phyloP scores from a whole-genome alignment of 352 stramenopile species.

The Phytophthora brassicae region DNA sequence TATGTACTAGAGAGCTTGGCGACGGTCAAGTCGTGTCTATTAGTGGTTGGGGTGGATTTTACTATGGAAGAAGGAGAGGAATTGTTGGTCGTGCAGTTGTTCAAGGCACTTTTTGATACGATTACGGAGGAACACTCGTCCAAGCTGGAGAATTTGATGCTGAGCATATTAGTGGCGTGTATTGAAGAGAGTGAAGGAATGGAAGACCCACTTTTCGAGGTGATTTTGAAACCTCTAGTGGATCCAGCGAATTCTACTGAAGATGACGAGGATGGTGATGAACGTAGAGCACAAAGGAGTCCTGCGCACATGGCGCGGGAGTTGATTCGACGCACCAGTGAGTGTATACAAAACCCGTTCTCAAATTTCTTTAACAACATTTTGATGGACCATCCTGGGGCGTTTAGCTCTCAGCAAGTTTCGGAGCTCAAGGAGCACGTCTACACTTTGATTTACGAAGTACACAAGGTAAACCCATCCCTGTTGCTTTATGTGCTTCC shows the following conservation, averaged over 20 bases:
- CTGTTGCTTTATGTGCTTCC: constrained; percentile 81
- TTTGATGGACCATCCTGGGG: constrained; percentile 52
- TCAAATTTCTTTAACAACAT: constrained; percentile 85
- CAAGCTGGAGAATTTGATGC: constrained; percentile 78
- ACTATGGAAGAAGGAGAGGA: constrained; percentile 41
- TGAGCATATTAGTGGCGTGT: constrained; percentile 69
- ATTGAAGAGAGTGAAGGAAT: constrained; percentile 73
- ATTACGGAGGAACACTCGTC: constrained; percentile 58
- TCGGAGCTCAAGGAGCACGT: constrained; percentile 81
- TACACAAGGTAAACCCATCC: constrained; percentile 80
- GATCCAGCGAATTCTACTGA: constrained; percentile 6
- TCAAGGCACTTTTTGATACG: constrained; percentile 65
- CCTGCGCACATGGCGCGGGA: constrained; percentile 68
- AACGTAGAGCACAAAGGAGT: constrained; percentile 21
- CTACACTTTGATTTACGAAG: constrained; percentile 80
- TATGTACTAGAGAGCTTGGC: constrained; percentile 77
- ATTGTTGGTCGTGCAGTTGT: constrained; percentile 70
- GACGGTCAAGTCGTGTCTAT: constrained; percentile 53
- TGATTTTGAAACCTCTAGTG: constrained; percentile 62
- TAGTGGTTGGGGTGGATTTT: constrained; percentile 59
- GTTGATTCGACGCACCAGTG: constrained; percentile 72
- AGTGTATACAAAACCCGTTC: constrained; percentile 65
- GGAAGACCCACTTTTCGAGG: constrained; percentile 68
- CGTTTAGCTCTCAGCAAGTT: constrained; percentile 13
- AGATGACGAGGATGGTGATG: background rate